Base-by-base conservation (phyloP, 352 stramenopile genomes). In the Phytopythium oedochilum region DNA sequence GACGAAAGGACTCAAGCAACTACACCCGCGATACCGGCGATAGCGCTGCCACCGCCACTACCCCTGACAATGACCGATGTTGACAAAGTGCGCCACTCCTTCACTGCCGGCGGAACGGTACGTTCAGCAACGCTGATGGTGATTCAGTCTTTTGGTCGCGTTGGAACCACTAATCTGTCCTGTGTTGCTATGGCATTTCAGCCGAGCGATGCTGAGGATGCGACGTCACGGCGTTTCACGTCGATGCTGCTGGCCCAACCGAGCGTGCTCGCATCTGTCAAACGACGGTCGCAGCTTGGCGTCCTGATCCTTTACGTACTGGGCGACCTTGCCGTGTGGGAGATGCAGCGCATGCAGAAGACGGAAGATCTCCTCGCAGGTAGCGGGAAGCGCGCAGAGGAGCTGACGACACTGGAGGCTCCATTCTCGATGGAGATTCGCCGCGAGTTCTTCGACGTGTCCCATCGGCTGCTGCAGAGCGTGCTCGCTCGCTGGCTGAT, bases 331-430 rank as follows among this genome's bases (percentile, higher is more conserved):
- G 91, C 83, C 4, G 75, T 78, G 25, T 95, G 86, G 83, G 83
- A 95, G 71, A 94, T 96, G 82, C 90, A 94, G 48, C 83, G 82
- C 53, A 93, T 96, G 84, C 83, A 96, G 50, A 89, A 87, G 53
- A 73, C 73, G 0, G 84, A 96, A 64, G 84, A 94, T 49, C 73
- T 81, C 28, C 86, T 88, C 23, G 73, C 70, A 1, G 73, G 78
- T 1, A 42, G 29, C 28, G 47, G 47, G 31, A 87, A 88, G 60
- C 68, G 68, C 14, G 78, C 91, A 52, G 74, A 89, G 22, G 71
- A 92, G 43, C 61, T 90, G 22, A 80, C 80, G 61, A 75, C 86
- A 39, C 60, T 96, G 22, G 86, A 94, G 61, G 78, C 93, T 50
- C 82, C 83, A 11, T 96, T 84, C 46, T 87, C 86, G 25, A 75